Percentiles rank a stretch among this genome's conserved stretches.
These are phyloP conservation scores for Trypanosoma scelopori DNA, from an alignment of 208 protist genomes.

Conservation along the genomic window DNA sequence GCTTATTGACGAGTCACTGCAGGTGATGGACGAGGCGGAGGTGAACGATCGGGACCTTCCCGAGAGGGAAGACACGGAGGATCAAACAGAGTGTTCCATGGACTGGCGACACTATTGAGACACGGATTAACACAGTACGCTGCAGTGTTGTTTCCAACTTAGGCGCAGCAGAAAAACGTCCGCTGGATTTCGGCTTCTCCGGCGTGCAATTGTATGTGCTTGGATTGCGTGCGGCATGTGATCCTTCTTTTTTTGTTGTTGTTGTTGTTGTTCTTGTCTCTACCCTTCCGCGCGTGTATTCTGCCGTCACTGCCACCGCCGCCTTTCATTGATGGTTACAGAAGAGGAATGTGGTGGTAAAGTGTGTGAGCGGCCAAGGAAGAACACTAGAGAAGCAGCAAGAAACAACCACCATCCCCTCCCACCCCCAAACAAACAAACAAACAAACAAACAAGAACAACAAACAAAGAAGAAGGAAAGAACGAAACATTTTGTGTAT, in stretches of 20 bases:
- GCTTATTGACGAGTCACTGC: constrained; percentile 79
- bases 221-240: too few species aligned
- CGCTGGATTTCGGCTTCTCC: not conserved
- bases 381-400: too few species aligned
- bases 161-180: too few species aligned
- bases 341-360: too few species aligned
- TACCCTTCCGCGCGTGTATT: not conserved
- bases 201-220: not conserved
- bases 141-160: not conserved
- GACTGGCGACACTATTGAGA: constrained; percentile 23
- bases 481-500: not conserved
- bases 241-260: not conserved
- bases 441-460: not conserved
- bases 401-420: too few species aligned
- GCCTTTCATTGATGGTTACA: too few species aligned
- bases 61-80: constrained; percentile 11
- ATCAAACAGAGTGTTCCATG: constrained; percentile 8
- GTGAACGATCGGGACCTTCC: constrained; percentile 72
- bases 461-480: not conserved
- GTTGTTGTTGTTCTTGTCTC: not conserved
- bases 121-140: not conserved
- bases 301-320: too few species aligned
- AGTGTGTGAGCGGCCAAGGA: too few species aligned
- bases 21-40: constrained; percentile 86
- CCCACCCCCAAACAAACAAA: too few species aligned